Evolutionary conservation across 108 stramenopile genomes (phyloP), one percentile per base, ranked within the genome.

Genomic region (Fragilariopsis cylindrus): DNA sequence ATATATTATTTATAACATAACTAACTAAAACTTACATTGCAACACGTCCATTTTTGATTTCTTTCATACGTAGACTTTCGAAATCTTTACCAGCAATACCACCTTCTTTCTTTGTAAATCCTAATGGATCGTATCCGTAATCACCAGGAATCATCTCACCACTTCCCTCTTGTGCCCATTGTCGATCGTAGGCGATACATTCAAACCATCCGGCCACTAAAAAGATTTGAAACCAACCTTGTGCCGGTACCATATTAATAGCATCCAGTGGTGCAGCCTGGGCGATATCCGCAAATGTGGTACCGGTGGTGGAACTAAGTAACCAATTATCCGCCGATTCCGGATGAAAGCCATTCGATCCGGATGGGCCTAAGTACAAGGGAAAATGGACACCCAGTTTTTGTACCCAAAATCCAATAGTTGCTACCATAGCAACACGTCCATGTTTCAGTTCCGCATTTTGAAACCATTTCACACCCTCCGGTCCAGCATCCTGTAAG

Each of bases 91-190:
- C 69, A 13, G 80, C 84, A 77, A 83, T 82, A 15, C 84, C 86
- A 56, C 84, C 88, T 21, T 80, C 80, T 60, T 83, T 76, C 79
- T 91, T 88, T 65, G 90, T 88, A 85, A 88, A 88, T 47, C 90
- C 90, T 74, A 91, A 88, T 68, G 90, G 90, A 78, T 91, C 90
- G 73, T 89, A 91, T 68, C 88, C 90, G 62, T 84, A 91, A 75
- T 88, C 81, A 72, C 88, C 88, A 16, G 90, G 90, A 68, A 91
- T 78, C 45, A 70, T 77, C 40, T 76, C 74, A 58, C 76, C 83
- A 30, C 30, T 30, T 30, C 30, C 30, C 30, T 30, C 30, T 48
- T 87, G 77, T 47, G 60, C 70, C 85, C 85, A 88, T 71, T 89
- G 88, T 49, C 88, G 82, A 60, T 87, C 78, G 83, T 83, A 88